phyloP scores from a whole-genome alignment of 768 basidiomycete genomes.

The Auricularia sp. region DNA sequence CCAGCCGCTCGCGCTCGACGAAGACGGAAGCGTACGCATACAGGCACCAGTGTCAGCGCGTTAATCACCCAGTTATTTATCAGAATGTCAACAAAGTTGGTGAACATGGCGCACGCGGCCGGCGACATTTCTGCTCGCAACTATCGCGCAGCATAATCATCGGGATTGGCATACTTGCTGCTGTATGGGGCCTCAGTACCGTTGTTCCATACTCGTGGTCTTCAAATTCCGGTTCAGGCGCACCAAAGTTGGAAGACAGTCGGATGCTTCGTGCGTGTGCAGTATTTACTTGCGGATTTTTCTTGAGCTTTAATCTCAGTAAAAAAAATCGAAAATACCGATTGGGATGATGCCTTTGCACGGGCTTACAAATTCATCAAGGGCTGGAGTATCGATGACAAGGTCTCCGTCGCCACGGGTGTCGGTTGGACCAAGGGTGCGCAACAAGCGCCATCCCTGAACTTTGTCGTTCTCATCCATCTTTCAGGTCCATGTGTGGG shows the following conservation, averaged over 20 bases:
- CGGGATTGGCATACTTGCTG: background rate
- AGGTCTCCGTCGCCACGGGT: constrained; percentile 56
- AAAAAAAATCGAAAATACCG: background rate
- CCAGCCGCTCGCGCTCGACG: background rate
- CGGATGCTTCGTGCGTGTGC: background rate
- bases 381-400: constrained; percentile 32
- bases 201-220: background rate
- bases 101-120: background rate
- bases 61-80: background rate
- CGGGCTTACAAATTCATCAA: background rate
- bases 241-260: background rate
- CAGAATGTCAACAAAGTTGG: background rate
- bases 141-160: background rate
- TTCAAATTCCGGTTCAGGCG: background rate
- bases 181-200: background rate
- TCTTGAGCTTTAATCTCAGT: background rate
- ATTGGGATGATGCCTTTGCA: background rate
- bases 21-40: background rate
- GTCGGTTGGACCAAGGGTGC: constrained; percentile 47
- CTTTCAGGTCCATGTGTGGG: constrained; percentile 48
- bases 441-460: no score
- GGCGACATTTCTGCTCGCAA: background rate
- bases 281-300: background rate
- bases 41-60: background rate
- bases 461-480: background rate